These are phyloP conservation scores for Diutina scorzettiae DNA, from an alignment of 1,139 yeast species.

Conservation along the genomic window DNA sequence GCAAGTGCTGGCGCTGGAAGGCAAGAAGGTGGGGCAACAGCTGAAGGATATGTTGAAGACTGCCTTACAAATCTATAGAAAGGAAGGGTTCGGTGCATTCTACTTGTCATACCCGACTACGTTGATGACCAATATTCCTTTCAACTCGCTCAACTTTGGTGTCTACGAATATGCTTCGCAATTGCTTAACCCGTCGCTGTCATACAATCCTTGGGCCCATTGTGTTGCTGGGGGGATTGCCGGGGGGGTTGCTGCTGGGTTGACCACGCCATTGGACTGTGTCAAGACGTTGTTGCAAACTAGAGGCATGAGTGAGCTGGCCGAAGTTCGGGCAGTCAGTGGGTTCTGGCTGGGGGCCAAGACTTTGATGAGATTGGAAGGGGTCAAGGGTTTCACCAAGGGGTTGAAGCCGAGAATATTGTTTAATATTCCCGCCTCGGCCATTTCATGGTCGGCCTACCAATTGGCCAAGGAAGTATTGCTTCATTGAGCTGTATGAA, in stretches of 20 bases:
- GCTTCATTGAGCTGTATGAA: too few relatives aligned
- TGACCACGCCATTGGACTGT: slow-evolving; percentile 93
- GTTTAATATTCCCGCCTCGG: slow-evolving; percentile 92
- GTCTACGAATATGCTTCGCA: slow-evolving; percentile 79
- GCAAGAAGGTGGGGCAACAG: slow-evolving; percentile 1
- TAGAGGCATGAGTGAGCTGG: slow-evolving; percentile 41
- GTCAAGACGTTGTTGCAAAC: slow-evolving; percentile 88
- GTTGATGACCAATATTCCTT: slow-evolving; percentile 83
- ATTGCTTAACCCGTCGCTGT: slow-evolving; percentile 62
- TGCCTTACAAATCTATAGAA: slow-evolving; percentile 42
- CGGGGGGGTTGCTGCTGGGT: slow-evolving; percentile 94
- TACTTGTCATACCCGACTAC: slow-evolving; percentile 95
- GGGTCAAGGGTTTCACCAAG: slow-evolving; percentile 60
- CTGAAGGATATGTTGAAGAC: slow-evolving; percentile 19
- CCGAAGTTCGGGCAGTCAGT: slow-evolving; percentile 43
- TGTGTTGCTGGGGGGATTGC: slow-evolving; percentile 92
- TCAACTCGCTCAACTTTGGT: slow-evolving; percentile 90
- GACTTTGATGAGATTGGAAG: slow-evolving; percentile 56
- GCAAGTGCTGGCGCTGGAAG: slow-evolving; percentile 19
- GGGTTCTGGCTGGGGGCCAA: slow-evolving; percentile 65
- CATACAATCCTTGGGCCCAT: slow-evolving; percentile 83
- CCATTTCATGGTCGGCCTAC: slow-evolving; percentile 96
- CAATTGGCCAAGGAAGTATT: slow-evolving; percentile 87
- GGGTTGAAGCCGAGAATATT: slow-evolving; percentile 89
- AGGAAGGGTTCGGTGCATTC: slow-evolving; percentile 77